Conservation (phyloP, 1,139 yeast genomes). For the Candida sp. region DNA sequence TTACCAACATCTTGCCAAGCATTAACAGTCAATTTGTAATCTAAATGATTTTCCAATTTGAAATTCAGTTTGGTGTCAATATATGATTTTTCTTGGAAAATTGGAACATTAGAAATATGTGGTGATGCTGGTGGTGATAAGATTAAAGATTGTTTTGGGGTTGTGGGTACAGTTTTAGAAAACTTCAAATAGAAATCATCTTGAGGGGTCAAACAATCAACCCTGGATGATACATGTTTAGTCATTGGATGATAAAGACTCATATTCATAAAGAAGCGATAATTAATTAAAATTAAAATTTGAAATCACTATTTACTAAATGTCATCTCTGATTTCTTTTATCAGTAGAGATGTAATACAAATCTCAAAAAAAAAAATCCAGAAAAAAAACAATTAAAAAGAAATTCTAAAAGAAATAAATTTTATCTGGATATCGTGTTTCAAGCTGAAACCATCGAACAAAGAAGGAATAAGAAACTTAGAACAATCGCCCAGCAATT, state of each 20-base stretch:
- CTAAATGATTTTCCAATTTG: constrained; percentile 46
- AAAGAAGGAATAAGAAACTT: background rate
- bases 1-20: constrained; percentile 47
- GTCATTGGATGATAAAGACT: constrained; percentile 29
- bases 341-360: background rate
- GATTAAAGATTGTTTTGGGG: constrained; percentile 19
- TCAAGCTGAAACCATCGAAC: background rate
- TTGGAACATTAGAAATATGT: constrained; percentile 48
- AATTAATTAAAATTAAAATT: background rate
- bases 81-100: constrained; percentile 36
- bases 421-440: background rate
- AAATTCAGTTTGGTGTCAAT: constrained; percentile 25
- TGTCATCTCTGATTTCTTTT: constrained; percentile 1
- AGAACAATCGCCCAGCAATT: background rate
- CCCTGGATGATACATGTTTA: constrained; percentile 21
- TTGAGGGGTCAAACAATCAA: constrained; percentile 41
- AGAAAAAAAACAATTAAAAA: background rate
- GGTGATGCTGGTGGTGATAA: constrained; percentile 73
- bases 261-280: background rate
- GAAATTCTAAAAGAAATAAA: background rate
- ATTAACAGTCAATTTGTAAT: constrained; percentile 45
- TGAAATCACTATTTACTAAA: background rate
- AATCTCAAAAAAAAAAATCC: background rate
- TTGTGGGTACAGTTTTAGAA: constrained; percentile 1
- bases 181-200: constrained; percentile 12